phyloP scores from a whole-genome alignment of 352 stramenopile species.

The Pythium sp. region DNA sequence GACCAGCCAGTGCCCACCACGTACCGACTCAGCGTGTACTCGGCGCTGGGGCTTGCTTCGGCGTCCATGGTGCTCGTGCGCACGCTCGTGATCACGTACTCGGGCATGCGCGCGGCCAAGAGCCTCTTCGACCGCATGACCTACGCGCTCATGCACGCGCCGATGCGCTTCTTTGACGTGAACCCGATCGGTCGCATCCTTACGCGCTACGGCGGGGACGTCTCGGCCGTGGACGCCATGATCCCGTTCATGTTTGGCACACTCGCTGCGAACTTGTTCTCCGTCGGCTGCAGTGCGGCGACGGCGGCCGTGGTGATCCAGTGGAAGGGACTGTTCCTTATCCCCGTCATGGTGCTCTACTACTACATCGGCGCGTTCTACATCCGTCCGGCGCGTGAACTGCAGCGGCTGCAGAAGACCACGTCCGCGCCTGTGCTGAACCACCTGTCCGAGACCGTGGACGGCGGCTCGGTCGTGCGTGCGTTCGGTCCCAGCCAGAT shows the following conservation, averaged over 20 bases:
- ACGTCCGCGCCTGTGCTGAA: constrained; percentile 21
- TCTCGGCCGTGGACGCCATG: constrained; percentile 36
- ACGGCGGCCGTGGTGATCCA: constrained; percentile 86
- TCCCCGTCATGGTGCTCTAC: constrained; percentile 86
- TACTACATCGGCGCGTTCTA: constrained; percentile 46
- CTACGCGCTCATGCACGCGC: constrained; percentile 81
- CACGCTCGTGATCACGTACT: constrained; percentile 29
- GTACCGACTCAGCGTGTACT: constrained; percentile 27
- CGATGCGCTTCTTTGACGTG: constrained; percentile 92
- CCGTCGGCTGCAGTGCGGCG: constrained; percentile 68
- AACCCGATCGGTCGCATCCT: constrained; percentile 90
- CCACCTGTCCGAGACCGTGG: too few species aligned
- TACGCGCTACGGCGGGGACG: constrained; percentile 64
- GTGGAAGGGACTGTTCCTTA: constrained; percentile 71
- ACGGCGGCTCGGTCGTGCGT: constrained; percentile 14
- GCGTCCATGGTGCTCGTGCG: constrained; percentile 38
- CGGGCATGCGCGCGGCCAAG: constrained; percentile 38
- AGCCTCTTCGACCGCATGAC: constrained; percentile 88
- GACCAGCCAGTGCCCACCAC: constrained; percentile 13
- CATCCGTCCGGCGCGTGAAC: constrained; percentile 44
- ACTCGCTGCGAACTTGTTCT: constrained; percentile 71
- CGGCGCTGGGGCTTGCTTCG: constrained; percentile 14
- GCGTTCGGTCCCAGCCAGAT: constrained; percentile 21
- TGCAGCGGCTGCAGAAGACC: constrained; percentile 50
- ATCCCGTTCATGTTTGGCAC: constrained; percentile 33